Base-by-base conservation (phyloP, 495 filamentous ascomycete genomes). In the Penicillium lagena region DNA sequence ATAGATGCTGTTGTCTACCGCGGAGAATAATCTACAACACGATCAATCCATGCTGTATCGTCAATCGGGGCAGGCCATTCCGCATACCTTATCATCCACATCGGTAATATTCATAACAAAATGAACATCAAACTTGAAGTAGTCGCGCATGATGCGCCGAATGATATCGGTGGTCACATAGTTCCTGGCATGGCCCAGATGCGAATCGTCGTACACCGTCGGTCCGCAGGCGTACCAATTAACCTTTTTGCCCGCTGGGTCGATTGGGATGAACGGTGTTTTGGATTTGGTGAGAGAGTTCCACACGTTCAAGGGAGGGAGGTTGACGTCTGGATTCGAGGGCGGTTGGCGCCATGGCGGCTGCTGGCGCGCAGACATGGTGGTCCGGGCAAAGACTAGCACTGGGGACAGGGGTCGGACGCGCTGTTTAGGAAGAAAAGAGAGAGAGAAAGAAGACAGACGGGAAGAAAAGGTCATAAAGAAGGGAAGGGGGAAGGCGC, bases 31-130 rank as follows among this genome's bases (percentile, higher is more conserved):
- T 94, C 82, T 86, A 55, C 37, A 39, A 7, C 22, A 43, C 32
- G 6, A 22, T 22, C 22, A 22, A 22, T 22, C 22, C 22, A 22
- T 22, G 22, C 22, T 22, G 2, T 22, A 6, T 22, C 4, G 22
- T 6, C 22, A 22, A 22, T 22, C 22, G 22, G 22, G 22, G 22
- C 22, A 6, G 22, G 22, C 22, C 22, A 22, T 22, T 22, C 22
- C 2, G 22, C 22, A 43, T 58, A 86, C 82, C 80, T 95, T 97
- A 68, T 95, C 89, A 60, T 95, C 89, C 2, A 95, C 78, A 68
- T 95, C 88, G 5, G 90, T 95, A 52, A 95, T 87, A 64, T 98
- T 98, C 85, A 94, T 91, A 37, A 96, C 89, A 73, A 95, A 96
- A 35, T 84, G 78, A 43, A 97, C 81, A 29, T 90, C 73, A 62